Evolutionary conservation across 2,329 filamentous ascomycete species (phyloP).

Genomic region (Corinectria fuckeliana): DNA sequence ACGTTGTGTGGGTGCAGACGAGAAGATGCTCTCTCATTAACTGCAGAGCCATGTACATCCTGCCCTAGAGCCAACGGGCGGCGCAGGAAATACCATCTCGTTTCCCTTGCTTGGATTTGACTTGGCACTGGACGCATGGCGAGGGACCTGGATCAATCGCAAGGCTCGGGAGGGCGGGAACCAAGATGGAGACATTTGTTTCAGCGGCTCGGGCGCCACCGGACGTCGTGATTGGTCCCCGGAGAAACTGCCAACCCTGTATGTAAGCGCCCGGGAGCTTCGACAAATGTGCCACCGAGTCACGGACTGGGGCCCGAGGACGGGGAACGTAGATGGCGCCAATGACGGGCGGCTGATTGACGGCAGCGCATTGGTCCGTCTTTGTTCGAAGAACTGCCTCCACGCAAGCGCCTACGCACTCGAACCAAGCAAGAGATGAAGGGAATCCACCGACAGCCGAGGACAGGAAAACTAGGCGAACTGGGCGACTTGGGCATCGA

Average conservation of each 20-base stretch:
- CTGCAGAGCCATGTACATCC: too few species aligned
- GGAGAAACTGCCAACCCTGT: slow-evolving; percentile 25
- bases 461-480: background rate
- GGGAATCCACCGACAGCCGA: background rate
- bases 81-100: background rate
- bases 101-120: background rate
- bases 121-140: background rate
- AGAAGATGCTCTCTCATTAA: too few species aligned
- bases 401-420: slow-evolving; percentile 18
- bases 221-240: slow-evolving; percentile 32
- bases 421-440: slow-evolving; percentile 16
- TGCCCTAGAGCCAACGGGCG: too few species aligned
- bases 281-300: slow-evolving; percentile 27
- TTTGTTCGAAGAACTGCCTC: background rate
- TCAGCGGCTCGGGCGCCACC: slow-evolving; percentile 15
- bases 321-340: background rate
- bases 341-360: slow-evolving; percentile 10
- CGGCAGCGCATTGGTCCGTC: slow-evolving; percentile 5
- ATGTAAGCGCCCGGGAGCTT: slow-evolving; percentile 39
- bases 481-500: background rate
- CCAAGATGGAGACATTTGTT: slow-evolving; percentile 13
- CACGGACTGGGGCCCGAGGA: slow-evolving; percentile 28
- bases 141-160: slow-evolving; percentile 9
- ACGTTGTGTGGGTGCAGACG: background rate
- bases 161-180: slow-evolving; percentile 1